phyloP scores from a whole-genome alignment of 495 filamentous ascomycete genomes.

The Gamarada debralockiae region DNA sequence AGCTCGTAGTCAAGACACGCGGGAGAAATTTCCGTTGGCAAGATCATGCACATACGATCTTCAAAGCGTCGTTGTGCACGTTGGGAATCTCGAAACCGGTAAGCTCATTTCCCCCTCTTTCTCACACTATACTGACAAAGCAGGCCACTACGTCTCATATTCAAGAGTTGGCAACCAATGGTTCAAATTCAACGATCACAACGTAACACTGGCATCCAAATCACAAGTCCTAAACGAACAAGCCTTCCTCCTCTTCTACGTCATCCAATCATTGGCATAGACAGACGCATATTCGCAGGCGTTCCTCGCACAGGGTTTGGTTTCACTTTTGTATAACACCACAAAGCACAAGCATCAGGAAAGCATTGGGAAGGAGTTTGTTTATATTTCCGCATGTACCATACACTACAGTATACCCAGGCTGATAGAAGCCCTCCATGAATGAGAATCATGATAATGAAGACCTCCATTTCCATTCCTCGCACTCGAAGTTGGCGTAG shows the following conservation, averaged over 20 bases:
- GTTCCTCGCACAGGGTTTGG: no score
- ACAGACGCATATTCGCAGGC: no score
- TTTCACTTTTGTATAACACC: no score
- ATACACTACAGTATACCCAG: neutral
- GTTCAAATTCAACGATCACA: slow-evolving; percentile 90
- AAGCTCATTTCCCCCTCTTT: neutral
- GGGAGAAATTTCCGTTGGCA: slow-evolving; percentile 41
- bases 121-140: neutral
- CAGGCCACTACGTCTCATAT: slow-evolving; percentile 85
- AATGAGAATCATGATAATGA: neutral
- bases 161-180: slow-evolving; percentile 79
- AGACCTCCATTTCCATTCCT: slow-evolving; percentile 44
- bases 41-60: slow-evolving; percentile 72
- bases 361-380: neutral
- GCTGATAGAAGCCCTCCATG: neutral
- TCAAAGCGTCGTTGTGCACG: slow-evolving; percentile 79
- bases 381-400: no score
- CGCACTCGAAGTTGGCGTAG: slow-evolving; percentile 69
- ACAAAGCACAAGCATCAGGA: neutral
- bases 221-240: slow-evolving; percentile 75
- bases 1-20: slow-evolving; percentile 35
- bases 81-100: slow-evolving; percentile 75
- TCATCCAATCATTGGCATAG: slow-evolving; percentile 57
- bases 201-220: slow-evolving; percentile 73
- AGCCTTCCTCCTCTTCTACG: slow-evolving; percentile 88